Evolutionary conservation across 257 asterid species (phyloP), one percentile per base, ranked within the genome.

Genomic region (Buddleja alternifolia): DNA sequence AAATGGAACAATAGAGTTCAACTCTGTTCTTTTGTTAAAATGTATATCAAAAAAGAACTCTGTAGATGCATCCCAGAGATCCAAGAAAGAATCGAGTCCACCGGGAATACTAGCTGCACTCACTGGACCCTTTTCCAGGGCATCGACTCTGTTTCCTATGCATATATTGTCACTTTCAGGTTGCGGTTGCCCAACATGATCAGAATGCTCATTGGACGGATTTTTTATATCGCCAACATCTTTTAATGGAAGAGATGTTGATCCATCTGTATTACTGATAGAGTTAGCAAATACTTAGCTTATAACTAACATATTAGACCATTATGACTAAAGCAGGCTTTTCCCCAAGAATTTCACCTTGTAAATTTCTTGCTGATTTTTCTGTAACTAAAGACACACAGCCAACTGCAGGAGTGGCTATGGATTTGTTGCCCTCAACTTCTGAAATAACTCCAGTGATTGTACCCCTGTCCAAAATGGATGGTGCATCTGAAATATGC

Each of bases 31-130:
- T 81, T 83, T 93, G 52, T 72, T 86, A 66, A 81, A 93, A 82
- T 93, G 93, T 61, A 88, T 73, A 79, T 93, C 99, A 60, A 90
- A 90, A 70, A 79, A 88, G 81, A 88, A 90, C 78, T 85, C 95
- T 62, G 67, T 45, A 60, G 80, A 70, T 66, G 91, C 76, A 71
- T 75, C 88, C 97, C 95, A 84, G 40, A 75, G 79, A 82, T 82
- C 90, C 85, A 90, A 77, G 82, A 93, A 90, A 56, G 87, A 77
- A 75, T 86, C 96, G 41, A 93, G 71, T 63, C 99, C 99, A 56
- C 97, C 99, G 68, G 82, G 85, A 83, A 79, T 37, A 54, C 82
- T 83, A 78, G 63, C 77, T 51, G 88, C 97, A 85, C 75, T 84
- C 44, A 81, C 52, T 60, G 96, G 97, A 34, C 99, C 88, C 76